Evolutionary conservation across 2,329 filamentous ascomycete genomes (phyloP), one percentile per base, ranked within the genome.

Genomic region (Emergomyces pasteurianus): DNA sequence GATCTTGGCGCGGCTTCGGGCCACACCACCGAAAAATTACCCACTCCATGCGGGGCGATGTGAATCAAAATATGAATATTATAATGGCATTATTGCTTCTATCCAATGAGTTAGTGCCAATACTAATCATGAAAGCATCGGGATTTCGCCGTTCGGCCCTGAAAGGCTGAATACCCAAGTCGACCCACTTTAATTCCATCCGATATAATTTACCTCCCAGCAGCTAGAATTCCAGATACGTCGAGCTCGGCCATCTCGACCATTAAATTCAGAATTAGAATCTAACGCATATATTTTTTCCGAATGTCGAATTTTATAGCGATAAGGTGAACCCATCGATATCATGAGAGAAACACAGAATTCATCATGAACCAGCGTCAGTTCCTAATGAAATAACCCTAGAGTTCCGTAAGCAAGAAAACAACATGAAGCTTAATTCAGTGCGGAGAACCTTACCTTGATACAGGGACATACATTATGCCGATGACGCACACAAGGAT

Each of bases 401-500:
- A 46, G 26, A 34, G n/a, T 34, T 43, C 9, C 26, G n/a, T 57
- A 3, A 57, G 23, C 9, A 57, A 21, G 7, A 8, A 42, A 42
- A 40, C 21, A 26, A 21, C 36, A 3, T 16, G 14, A 42, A 26
- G 16, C 9, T 2, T 43, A 31, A 43, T 46, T 38, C n/a, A 10
- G 7, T 14, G n/a, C 23, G 10, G 28, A 57, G 12, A 31, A 38
- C 6, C 58, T 46, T 55, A 60, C 58, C 47, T 47, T 12, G 28
- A 46, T 46, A 28, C 50, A 7, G 47, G 58, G 14, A 57, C 46
- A 58, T 40, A 64, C 4, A 62, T 50, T 26, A 64, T 28, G 42
- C 36, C 55, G 21, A 64, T 38, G 10, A 53, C 31, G 49, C 60
- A 60, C 28, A 64, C 34, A 31, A 61, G n/a, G 40, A 64, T 46